Evolutionary conservation across 192 early-diverging fungal genomes (phyloP).

Genomic region (Funneliformis geosporum): DNA sequence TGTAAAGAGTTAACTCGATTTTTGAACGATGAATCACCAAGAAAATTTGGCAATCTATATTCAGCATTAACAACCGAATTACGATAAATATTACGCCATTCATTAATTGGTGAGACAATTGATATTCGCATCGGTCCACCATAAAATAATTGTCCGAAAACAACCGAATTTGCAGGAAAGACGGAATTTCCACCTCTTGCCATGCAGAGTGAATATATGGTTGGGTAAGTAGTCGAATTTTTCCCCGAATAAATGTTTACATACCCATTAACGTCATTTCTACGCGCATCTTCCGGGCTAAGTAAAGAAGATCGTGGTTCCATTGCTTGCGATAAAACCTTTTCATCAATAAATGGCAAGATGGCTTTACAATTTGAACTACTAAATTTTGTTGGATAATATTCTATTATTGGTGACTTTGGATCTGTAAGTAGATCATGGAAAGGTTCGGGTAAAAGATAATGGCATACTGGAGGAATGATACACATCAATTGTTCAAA

Average conservation of each 20-base stretch:
- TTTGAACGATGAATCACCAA: neutral
- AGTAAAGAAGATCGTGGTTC: neutral
- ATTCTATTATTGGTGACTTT: conserved; percentile 17
- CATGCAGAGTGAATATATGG: neutral
- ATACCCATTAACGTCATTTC: neutral
- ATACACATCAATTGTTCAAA: conserved; percentile 34
- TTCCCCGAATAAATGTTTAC: conserved; percentile 10
- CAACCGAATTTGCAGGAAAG: neutral
- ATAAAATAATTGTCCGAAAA: neutral
- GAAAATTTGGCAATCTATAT: neutral
- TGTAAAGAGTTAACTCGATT: neutral
- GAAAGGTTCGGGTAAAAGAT: conserved; percentile 25
- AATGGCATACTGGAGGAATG: conserved; percentile 5
- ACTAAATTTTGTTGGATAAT: neutral
- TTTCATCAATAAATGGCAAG: conserved; percentile 30
- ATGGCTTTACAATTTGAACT: neutral
- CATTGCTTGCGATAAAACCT: conserved; percentile 12
- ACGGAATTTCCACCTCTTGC: neutral
- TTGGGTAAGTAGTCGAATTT: neutral
- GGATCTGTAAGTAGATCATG: neutral
- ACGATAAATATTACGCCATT: neutral
- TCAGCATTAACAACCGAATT: neutral
- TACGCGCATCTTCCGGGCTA: neutral
- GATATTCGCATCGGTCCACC: neutral
- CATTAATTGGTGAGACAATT: neutral